phyloP scores from a whole-genome alignment of 441 rosid genomes.

The Geranium incanum region DNA sequence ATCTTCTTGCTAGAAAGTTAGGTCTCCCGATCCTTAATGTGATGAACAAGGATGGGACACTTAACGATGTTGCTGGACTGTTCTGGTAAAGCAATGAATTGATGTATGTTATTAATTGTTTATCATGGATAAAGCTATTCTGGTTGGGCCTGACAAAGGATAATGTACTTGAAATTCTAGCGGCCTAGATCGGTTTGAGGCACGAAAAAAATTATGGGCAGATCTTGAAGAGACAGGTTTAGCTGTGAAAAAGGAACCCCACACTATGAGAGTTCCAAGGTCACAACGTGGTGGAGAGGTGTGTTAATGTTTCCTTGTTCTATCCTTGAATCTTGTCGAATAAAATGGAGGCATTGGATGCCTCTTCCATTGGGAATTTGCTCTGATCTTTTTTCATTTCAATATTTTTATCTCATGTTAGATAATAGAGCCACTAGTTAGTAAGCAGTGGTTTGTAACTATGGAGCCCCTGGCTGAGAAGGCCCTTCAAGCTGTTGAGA shows the following conservation, averaged over 20 bases:
- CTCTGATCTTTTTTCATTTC: constrained; percentile 20
- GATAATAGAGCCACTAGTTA: constrained; percentile 89
- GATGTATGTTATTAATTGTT: constrained; percentile 15
- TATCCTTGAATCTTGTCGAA: constrained; percentile 14
- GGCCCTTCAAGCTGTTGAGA: constrained; percentile 82
- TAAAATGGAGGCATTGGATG: constrained; percentile 8
- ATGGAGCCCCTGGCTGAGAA: constrained; percentile 95
- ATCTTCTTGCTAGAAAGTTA: constrained; percentile 88
- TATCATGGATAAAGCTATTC: constrained; percentile 16
- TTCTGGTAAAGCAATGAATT: constrained; percentile 45
- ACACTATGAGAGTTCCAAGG: constrained; percentile 73
- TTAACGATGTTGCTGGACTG: constrained; percentile 91
- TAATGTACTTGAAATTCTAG: constrained; percentile 33
- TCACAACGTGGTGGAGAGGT: constrained; percentile 99
- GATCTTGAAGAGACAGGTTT: constrained; percentile 94
- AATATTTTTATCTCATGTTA: constrained; percentile 21
- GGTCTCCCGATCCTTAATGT: constrained; percentile 95
- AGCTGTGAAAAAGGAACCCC: constrained; percentile 79
- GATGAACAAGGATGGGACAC: constrained; percentile 95
- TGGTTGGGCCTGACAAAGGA: constrained; percentile 20
- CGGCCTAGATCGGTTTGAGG: constrained; percentile 91
- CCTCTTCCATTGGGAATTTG: constrained; percentile 8
- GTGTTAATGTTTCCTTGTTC: constrained; percentile 23
- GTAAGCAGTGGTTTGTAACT: constrained; percentile 95
- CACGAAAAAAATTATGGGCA: constrained; percentile 76